These are phyloP conservation scores for peach (Prunus persica) DNA, from an alignment of 306 rosid genomes.

Conservation along the genomic window Prunus_persica_NCBIv2 NC_034014.1:23573001-23573500, in stretches of 20 bases:
- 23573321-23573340: slow-evolving; percentile 1
- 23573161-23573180: slow-evolving; percentile 23
- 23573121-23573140: slow-evolving; percentile 62
- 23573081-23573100: slow-evolving; percentile 58
- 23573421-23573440: slow-evolving; percentile 35
- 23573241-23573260: slow-evolving; percentile 22
- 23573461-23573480: slow-evolving; percentile 43
- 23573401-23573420: slow-evolving; percentile 36
- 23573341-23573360: slow-evolving; percentile 52
- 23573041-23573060: slow-evolving; percentile 38
- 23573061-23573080: slow-evolving; percentile 34
- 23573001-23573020: slow-evolving; percentile 15
- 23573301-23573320: not conserved
- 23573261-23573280: slow-evolving; percentile 18
- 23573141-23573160: slow-evolving; percentile 30
- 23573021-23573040: slow-evolving; percentile 52
- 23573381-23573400: slow-evolving; percentile 52
- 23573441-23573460: slow-evolving; percentile 35
- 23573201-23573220: slow-evolving; percentile 26
- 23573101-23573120: slow-evolving; percentile 70
- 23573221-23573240: slow-evolving; percentile 54
- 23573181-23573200: slow-evolving; percentile 22
- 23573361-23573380: slow-evolving; percentile 54
- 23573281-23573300: slow-evolving; percentile 2
- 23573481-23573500: slow-evolving; percentile 44